A percentile compares a stretch with the other conserved stretches of the same genome.
Evolutionary conservation across 352 stramenopile species (phyloP).

Genomic region (Phytophthora sojae): DNA sequence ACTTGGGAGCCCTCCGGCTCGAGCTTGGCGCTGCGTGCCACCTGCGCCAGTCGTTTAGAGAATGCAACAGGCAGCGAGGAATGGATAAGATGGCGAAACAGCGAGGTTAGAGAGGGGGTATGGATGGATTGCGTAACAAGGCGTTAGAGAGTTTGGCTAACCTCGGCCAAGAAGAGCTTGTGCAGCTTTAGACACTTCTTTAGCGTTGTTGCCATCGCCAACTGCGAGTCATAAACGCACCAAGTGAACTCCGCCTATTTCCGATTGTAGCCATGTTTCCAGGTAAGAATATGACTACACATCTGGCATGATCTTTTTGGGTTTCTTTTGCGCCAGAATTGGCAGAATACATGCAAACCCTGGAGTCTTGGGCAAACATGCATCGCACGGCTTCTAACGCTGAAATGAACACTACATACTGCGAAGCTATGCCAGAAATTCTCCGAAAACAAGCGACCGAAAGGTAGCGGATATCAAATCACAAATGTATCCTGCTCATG

Average conservation of each 20-base stretch:
- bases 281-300: background rate
- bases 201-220: conserved; percentile 48
- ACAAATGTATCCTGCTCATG: too few species aligned
- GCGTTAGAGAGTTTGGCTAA: conserved; percentile 20
- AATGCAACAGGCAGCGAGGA: background rate
- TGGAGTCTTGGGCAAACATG: too few species aligned
- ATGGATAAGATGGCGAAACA: background rate
- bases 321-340: background rate
- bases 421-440: too few species aligned
- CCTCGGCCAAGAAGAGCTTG: conserved; percentile 71
- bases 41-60: conserved; percentile 36
- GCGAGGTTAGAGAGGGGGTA: conserved; percentile 1
- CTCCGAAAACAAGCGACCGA: too few species aligned
- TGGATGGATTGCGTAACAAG: background rate
- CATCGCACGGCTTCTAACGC: too few species aligned
- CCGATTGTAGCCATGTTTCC: background rate
- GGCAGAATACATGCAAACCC: too few species aligned
- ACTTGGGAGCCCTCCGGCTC: conserved; percentile 73
- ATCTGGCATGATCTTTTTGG: background rate
- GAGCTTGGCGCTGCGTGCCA: conserved; percentile 56
- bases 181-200: conserved; percentile 74
- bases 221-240: background rate
- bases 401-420: too few species aligned
- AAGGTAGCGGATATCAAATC: too few species aligned
- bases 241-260: background rate